Percentiles rank a stretch among this genome's conserved stretches.
phyloP scores from a whole-genome alignment of 2,329 filamentous ascomycete genomes.

The Ophiostoma angusticollis region DNA sequence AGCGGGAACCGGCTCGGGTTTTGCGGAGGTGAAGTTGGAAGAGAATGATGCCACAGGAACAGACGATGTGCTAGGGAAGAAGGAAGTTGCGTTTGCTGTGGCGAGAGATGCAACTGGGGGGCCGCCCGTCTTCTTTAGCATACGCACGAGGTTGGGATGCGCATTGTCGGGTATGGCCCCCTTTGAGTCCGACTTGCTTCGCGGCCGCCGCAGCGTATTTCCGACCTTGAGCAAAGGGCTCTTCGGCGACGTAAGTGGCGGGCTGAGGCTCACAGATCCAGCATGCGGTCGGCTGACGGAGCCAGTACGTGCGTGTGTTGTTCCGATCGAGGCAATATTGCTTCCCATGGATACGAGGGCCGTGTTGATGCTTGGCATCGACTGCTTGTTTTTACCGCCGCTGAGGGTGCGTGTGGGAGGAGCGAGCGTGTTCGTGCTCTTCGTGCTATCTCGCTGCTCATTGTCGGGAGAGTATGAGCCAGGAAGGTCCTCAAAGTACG shows the following conservation, averaged over 20 bases:
- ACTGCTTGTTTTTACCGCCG: slow-evolving; percentile 35
- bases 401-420: slow-evolving; percentile 39
- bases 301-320: slow-evolving; percentile 43
- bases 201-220: slow-evolving; percentile 38
- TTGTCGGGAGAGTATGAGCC: slow-evolving; percentile 15
- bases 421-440: slow-evolving; percentile 36
- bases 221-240: slow-evolving; percentile 36
- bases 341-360: slow-evolving; percentile 43
- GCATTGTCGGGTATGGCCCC: slow-evolving; percentile 23
- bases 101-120: slow-evolving; percentile 38
- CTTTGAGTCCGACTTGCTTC: slow-evolving; percentile 42
- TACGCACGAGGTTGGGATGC: slow-evolving; percentile 32
- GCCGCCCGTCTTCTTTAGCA: slow-evolving; percentile 41
- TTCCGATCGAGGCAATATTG: slow-evolving; percentile 41
- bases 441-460: slow-evolving; percentile 18
- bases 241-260: slow-evolving; percentile 28
- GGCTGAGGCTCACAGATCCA: slow-evolving; percentile 23
- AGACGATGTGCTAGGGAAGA: slow-evolving; percentile 1
- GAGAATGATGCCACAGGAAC: not conserved
- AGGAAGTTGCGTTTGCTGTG: slow-evolving; percentile 22
- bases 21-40: not conserved
- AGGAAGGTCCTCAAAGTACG: slow-evolving; percentile 18
- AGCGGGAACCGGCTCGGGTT: not conserved
- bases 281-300: slow-evolving; percentile 35
- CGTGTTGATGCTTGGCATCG: slow-evolving; percentile 45